A percentile compares a stretch with the other conserved stretches of the same genome.
phyloP scores from a whole-genome alignment of 371 early-diverging fungal genomes.

The Nematocida sp. region DNA sequence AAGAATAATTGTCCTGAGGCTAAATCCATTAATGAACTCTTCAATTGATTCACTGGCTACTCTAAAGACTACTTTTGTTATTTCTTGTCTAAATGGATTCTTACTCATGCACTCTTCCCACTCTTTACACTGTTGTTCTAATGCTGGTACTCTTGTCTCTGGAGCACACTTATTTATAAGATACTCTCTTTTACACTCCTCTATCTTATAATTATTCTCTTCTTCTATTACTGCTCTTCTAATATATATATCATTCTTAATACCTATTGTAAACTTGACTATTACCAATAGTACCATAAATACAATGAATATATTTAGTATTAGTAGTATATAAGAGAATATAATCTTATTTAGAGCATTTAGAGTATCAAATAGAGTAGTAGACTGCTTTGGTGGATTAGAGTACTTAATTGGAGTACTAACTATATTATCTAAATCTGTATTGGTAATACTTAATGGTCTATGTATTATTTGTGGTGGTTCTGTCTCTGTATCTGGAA shows the following conservation, averaged over 20 bases:
- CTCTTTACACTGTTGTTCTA: slow-evolving; percentile 69
- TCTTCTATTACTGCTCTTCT: slow-evolving; percentile 31
- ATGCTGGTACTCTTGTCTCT: slow-evolving; percentile 70
- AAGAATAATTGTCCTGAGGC: slow-evolving; percentile 33
- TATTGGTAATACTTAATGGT: too few relatives aligned
- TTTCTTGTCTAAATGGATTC: slow-evolving; percentile 52
- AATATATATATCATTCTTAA: slow-evolving; percentile 57
- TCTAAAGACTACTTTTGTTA: slow-evolving; percentile 59
- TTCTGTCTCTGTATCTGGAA: background rate
- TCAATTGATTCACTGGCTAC: slow-evolving; percentile 60
- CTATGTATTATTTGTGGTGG: too few relatives aligned
- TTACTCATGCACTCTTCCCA: slow-evolving; percentile 75
- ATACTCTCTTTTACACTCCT: slow-evolving; percentile 69
- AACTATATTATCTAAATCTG: too few relatives aligned
- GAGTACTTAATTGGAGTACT: background rate
- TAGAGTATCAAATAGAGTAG: slow-evolving; percentile 19
- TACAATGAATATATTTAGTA: slow-evolving; percentile 54
- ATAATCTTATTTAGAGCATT: slow-evolving; percentile 11
- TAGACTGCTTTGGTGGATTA: too few relatives aligned
- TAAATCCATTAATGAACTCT: slow-evolving; percentile 58
- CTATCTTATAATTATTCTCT: slow-evolving; percentile 59
- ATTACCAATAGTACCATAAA: slow-evolving; percentile 41
- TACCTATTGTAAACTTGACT: slow-evolving; percentile 41
- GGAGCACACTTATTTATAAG: slow-evolving; percentile 71
- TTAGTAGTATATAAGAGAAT: slow-evolving; percentile 51